Conservation (phyloP, 495 filamentous ascomycete species). For the Penicillium dipodomyicola region DNA sequence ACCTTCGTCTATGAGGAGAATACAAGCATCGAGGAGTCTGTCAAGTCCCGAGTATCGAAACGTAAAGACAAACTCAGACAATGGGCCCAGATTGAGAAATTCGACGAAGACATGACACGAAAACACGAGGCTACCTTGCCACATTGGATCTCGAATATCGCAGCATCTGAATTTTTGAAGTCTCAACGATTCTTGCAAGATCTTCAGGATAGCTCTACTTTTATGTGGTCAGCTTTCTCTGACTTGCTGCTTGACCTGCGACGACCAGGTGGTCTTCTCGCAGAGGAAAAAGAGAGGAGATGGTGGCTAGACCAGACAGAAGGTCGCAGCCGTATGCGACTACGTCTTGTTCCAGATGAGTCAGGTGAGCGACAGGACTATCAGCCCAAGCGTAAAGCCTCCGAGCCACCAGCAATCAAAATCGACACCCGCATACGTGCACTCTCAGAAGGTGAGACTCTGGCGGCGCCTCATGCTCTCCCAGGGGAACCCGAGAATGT, state of each 20-base stretch:
- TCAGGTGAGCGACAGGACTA: conserved; percentile 68
- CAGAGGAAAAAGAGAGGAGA: conserved; percentile 60
- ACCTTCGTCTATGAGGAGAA: conserved; percentile 81
- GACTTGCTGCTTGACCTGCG: conserved; percentile 71
- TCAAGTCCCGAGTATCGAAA: conserved; percentile 62
- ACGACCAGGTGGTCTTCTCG: conserved; percentile 75
- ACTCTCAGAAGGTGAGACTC: conserved; percentile 31
- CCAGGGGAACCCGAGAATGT: conserved; percentile 30
- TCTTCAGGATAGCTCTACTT: conserved; percentile 79
- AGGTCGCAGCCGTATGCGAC: conserved; percentile 90
- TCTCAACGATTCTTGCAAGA: conserved; percentile 85
- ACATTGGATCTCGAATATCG: conserved; percentile 93
- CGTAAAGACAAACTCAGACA: conserved; percentile 77
- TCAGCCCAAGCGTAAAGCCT: conserved; percentile 76
- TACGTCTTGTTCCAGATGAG: conserved; percentile 76
- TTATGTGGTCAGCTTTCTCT: conserved; percentile 67
- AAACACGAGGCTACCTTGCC: conserved; percentile 80
- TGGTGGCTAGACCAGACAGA: conserved; percentile 96
- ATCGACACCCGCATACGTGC: conserved; percentile 37
- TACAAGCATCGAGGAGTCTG: conserved; percentile 66
- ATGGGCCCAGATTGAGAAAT: conserved; percentile 67
- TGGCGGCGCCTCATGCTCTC: conserved; percentile 35
- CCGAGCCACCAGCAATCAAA: conserved; percentile 43
- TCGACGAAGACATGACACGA: conserved; percentile 66
- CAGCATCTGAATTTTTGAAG: conserved; percentile 85